These are phyloP conservation scores for Podaxis carcinomalis DNA, from an alignment of 768 basidiomycete genomes.

Conservation along the genomic window DNA sequence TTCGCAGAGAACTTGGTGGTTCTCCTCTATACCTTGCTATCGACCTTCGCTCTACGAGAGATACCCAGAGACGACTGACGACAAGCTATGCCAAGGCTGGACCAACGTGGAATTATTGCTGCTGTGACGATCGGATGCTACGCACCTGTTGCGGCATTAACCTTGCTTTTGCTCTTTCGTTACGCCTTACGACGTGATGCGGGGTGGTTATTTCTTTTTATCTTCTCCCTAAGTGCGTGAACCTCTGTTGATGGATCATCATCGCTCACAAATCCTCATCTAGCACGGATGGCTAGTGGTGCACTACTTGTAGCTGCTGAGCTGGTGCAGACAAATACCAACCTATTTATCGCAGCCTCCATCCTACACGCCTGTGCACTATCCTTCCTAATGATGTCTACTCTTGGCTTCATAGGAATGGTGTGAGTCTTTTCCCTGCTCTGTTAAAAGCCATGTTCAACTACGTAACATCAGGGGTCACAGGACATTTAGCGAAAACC, in stretches of 20 bases:
- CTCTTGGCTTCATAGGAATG: constrained; percentile 47
- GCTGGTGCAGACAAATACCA: constrained; percentile 29
- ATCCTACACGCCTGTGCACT: constrained; percentile 43
- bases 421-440: constrained; percentile 30
- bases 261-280: background rate
- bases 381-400: constrained; percentile 35
- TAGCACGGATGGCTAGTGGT: constrained; percentile 57
- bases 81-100: constrained; percentile 35
- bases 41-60: background rate
- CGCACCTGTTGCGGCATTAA: constrained; percentile 46
- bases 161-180: constrained; percentile 40
- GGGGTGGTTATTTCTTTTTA: constrained; percentile 65
- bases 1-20: background rate
- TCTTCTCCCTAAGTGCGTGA: constrained; percentile 53
- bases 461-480: constrained; percentile 33
- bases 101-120: constrained; percentile 47
- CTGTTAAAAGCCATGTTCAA: background rate
- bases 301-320: constrained; percentile 56
- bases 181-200: constrained; percentile 57
- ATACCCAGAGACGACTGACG: constrained; percentile 14
- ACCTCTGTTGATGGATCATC: background rate
- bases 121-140: constrained; percentile 59
- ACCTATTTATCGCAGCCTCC: constrained; percentile 50
- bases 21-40: constrained; percentile 15
- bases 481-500: constrained; percentile 46